Evolutionary conservation across 1,284 basidiomycete genomes (phyloP).

Genomic region (Leucoagaricus sp.): DNA sequence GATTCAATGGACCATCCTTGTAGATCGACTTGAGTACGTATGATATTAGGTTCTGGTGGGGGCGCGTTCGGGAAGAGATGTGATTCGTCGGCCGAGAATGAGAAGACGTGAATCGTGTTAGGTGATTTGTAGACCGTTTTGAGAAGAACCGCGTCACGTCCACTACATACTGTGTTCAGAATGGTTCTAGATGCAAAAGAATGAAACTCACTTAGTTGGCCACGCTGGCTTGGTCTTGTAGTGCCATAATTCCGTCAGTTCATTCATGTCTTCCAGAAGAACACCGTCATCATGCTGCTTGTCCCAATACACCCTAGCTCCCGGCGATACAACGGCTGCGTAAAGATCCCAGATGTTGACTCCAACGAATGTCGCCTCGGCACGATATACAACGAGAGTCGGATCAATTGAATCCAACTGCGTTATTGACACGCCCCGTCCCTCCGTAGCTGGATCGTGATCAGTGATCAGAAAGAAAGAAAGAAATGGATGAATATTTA

Average conservation of each 20-base stretch:
- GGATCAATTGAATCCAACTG: conserved; percentile 98
- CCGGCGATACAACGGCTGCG: conserved; percentile 82
- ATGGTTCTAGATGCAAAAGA: conserved; percentile 15
- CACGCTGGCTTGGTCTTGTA: conserved; percentile 87
- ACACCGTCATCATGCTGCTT: conserved; percentile 85
- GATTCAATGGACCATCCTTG: conserved; percentile 98
- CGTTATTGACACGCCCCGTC: conserved; percentile 88
- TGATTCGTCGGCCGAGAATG: conserved; percentile 91
- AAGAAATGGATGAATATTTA: conserved; percentile 37
- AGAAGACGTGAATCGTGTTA: conserved; percentile 92
- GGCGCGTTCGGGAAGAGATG: conserved; percentile 85
- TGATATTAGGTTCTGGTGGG: conserved; percentile 70
- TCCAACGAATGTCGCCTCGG: conserved; percentile 97
- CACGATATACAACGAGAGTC: conserved; percentile 93
- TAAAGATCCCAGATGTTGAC: conserved; percentile 97
- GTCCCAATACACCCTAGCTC: conserved; percentile 87
- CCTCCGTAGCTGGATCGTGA: conserved; percentile 65
- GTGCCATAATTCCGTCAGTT: conserved; percentile 92
- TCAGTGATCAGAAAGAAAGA: conserved; percentile 16
- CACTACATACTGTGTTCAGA: too few species aligned
- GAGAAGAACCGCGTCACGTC: conserved; percentile 88
- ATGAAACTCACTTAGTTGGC: conserved; percentile 78
- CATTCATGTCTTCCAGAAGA: conserved; percentile 88
- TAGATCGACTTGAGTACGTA: conserved; percentile 93
- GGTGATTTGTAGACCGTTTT: conserved; percentile 98